phyloP scores from a whole-genome alignment of 2,329 filamentous ascomycete species.

The Tolypocladium endophyticum region DNA sequence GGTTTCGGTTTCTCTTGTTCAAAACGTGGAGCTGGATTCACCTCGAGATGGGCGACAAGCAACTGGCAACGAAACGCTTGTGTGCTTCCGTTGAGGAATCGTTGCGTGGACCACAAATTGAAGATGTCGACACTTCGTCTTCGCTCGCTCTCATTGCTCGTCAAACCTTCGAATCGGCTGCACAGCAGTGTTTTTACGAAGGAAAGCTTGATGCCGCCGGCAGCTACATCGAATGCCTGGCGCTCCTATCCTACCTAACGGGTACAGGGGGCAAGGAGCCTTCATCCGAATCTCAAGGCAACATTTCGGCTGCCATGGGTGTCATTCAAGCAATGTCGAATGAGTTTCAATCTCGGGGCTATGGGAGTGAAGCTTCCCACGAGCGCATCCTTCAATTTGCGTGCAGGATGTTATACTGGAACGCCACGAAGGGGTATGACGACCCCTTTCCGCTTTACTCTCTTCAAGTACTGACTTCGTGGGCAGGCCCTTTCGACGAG shows the following conservation, averaged over 20 bases:
- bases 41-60: constrained; percentile 30
- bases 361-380: constrained; percentile 25
- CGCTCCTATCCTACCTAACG: constrained; percentile 58
- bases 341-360: constrained; percentile 28
- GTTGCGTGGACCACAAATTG: constrained; percentile 5
- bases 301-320: constrained; percentile 39
- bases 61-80: constrained; percentile 25
- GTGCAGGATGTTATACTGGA: constrained; percentile 53
- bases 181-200: constrained; percentile 45
- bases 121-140: constrained; percentile 12
- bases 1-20: constrained; percentile 34
- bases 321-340: constrained; percentile 29
- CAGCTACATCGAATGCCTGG: constrained; percentile 49
- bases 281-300: constrained; percentile 37
- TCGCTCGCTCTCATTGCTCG: constrained; percentile 40
- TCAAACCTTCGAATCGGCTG: constrained; percentile 40
- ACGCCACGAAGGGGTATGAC: constrained; percentile 47
- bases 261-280: constrained; percentile 29
- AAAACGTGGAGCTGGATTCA: constrained; percentile 58
- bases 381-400: constrained; percentile 62
- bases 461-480: background rate
- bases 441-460: background rate
- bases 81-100: constrained; percentile 25
- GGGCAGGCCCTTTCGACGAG: constrained; percentile 54
- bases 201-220: constrained; percentile 37